Conservation (phyloP, 768 basidiomycete genomes). For the Neoboletus subvelutipes region DNA sequence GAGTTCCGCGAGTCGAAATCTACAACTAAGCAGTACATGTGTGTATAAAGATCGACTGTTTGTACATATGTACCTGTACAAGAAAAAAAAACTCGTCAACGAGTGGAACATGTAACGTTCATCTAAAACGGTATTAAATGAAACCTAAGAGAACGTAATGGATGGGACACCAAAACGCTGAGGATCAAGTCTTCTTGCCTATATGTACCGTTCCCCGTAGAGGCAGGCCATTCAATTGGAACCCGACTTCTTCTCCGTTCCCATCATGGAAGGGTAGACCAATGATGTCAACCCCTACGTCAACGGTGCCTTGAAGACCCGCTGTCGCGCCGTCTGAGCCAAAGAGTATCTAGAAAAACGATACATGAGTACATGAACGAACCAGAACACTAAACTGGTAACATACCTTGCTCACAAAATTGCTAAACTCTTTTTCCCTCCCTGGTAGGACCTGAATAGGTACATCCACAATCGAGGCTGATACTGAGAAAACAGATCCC, state of each 20-base stretch:
- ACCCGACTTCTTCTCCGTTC: conserved; percentile 38
- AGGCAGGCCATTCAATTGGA: conserved; percentile 63
- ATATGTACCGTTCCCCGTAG: conserved; percentile 65
- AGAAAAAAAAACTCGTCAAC: conserved; percentile 1
- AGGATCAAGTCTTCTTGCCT: conserved; percentile 48
- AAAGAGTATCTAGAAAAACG: conserved; percentile 61
- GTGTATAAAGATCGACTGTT: conserved; percentile 5
- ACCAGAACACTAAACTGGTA: not conserved
- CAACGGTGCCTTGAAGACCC: conserved; percentile 63
- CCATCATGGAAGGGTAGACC: conserved; percentile 56
- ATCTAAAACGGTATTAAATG: not conserved
- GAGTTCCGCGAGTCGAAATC: conserved; percentile 7
- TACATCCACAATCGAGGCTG: conserved; percentile 68
- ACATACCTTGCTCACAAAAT: conserved; percentile 72
- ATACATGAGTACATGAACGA: conserved; percentile 2
- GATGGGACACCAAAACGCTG: not conserved
- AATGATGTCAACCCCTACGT: conserved; percentile 55
- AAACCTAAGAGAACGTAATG: not conserved
- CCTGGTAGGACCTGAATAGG: conserved; percentile 79
- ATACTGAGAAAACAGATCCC: conserved; percentile 56
- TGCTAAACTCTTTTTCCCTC: conserved; percentile 70
- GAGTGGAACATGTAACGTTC: conserved; percentile 1
- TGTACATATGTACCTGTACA: conserved; percentile 13
- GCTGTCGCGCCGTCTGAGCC: conserved; percentile 62
- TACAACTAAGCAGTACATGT: conserved; percentile 21